A percentile compares a stretch with the other conserved stretches of the same genome.
Evolutionary conservation across 1,284 basidiomycete species (phyloP).

Genomic region (Sanguinoderma infundibulare): DNA sequence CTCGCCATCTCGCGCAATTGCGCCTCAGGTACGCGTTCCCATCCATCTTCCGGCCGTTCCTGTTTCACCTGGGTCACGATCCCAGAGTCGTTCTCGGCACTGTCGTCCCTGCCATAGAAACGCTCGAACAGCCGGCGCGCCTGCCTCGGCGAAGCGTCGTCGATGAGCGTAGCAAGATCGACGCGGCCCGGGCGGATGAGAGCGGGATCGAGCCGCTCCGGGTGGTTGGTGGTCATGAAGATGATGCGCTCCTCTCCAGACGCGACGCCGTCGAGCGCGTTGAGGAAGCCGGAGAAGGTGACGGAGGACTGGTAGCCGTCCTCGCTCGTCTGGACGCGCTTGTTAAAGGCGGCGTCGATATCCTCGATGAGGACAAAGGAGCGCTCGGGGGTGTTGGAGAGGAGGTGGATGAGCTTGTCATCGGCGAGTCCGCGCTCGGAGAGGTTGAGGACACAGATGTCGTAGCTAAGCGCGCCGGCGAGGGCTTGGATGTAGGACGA

Average conservation of each 20-base stretch:
- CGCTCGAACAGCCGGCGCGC: slow-evolving; percentile 80
- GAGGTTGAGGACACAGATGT: slow-evolving; percentile 96
- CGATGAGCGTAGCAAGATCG: slow-evolving; percentile 85
- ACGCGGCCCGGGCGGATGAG: slow-evolving; percentile 95
- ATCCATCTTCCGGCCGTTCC: slow-evolving; percentile 33
- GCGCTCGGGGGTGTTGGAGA: slow-evolving; percentile 93
- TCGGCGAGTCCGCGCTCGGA: slow-evolving; percentile 97
- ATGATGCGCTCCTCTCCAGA: slow-evolving; percentile 97
- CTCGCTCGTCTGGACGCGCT: slow-evolving; percentile 85
- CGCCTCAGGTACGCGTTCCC: slow-evolving; percentile 34
- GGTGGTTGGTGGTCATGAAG: slow-evolving; percentile 99
- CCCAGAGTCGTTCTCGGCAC: background rate
- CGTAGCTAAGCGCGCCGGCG: slow-evolving; percentile 91
- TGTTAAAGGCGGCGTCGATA: slow-evolving; percentile 97
- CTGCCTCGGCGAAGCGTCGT: slow-evolving; percentile 87
- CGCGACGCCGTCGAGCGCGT: slow-evolving; percentile 97
- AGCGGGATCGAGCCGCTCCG: slow-evolving; percentile 84
- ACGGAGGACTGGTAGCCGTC: slow-evolving; percentile 95
- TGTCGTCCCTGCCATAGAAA: slow-evolving; percentile 73
- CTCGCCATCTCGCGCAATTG: slow-evolving; percentile 54
- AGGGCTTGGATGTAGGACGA: slow-evolving; percentile 98
- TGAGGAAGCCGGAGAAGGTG: slow-evolving; percentile 97
- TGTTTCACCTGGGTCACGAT: slow-evolving; percentile 18
- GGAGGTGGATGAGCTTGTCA: slow-evolving; percentile 93
- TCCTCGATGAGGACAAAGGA: slow-evolving; percentile 96